Conservation (phyloP, 2,329 filamentous ascomycete genomes). For the Periconia digitata region DNA sequence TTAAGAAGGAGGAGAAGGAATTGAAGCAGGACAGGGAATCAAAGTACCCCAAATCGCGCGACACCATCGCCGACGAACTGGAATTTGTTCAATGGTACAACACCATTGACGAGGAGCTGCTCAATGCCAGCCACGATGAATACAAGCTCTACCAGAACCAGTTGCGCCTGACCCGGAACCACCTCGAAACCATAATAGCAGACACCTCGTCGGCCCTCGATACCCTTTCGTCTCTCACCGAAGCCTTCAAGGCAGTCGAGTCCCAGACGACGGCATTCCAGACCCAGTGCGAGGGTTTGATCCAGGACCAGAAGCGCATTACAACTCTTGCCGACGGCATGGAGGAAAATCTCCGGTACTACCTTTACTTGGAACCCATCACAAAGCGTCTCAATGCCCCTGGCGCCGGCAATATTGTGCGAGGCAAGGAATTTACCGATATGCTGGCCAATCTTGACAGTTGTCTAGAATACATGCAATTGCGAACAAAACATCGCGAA, state of each 20-base stretch:
- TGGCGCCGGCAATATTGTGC: slow-evolving; percentile 81
- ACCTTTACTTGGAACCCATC: slow-evolving; percentile 88
- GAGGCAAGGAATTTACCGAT: slow-evolving; percentile 80
- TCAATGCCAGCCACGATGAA: slow-evolving; percentile 81
- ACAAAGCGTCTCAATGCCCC: slow-evolving; percentile 90
- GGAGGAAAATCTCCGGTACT: slow-evolving; percentile 88
- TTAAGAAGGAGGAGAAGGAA: slow-evolving; percentile 53
- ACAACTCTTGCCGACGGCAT: slow-evolving; percentile 80
- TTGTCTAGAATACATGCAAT: slow-evolving; percentile 89
- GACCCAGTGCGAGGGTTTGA: slow-evolving; percentile 83
- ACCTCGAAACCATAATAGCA: slow-evolving; percentile 75
- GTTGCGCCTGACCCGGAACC: slow-evolving; percentile 75
- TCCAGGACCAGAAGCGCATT: slow-evolving; percentile 78
- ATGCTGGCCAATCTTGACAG: slow-evolving; percentile 86
- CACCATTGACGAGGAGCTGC: slow-evolving; percentile 64
- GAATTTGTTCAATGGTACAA: slow-evolving; percentile 63
- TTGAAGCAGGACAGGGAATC: slow-evolving; percentile 39
- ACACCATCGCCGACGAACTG: slow-evolving; percentile 58
- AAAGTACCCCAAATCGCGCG: slow-evolving; percentile 22
- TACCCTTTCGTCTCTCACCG: slow-evolving; percentile 75
- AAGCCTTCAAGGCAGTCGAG: slow-evolving; percentile 86
- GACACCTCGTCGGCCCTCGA: slow-evolving; percentile 77
- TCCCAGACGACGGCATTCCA: slow-evolving; percentile 91
- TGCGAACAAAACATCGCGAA: slow-evolving; percentile 82
- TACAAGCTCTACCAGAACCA: slow-evolving; percentile 85